Evolutionary conservation across 2,329 filamentous ascomycete species (phyloP).

Genomic region (Apiospora rasikravindrae): DNA sequence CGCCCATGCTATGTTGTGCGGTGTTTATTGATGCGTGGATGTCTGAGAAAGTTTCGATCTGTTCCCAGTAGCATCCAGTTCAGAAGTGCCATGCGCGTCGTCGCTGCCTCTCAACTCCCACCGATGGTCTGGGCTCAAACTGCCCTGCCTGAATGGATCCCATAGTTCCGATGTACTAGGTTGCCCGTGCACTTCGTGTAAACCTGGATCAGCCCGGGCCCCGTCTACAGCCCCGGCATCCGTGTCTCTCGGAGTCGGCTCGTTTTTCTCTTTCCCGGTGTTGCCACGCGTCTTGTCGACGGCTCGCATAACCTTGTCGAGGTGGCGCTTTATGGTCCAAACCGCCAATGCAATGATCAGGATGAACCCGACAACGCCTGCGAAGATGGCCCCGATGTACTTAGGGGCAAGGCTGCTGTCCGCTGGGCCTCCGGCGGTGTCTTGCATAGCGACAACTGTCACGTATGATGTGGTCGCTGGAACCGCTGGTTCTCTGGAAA

Average conservation of each 20-base stretch:
- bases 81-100: not conserved
- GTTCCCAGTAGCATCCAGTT: not conserved
- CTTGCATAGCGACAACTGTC: not conserved
- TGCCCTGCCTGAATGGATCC: too few relatives aligned
- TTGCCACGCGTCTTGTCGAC: not conserved
- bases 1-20: not conserved
- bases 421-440: not conserved
- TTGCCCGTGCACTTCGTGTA: not conserved
- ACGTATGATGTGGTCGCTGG: not conserved
- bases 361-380: not conserved
- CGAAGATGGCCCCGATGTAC: not conserved
- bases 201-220: too few relatives aligned
- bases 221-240: not conserved
- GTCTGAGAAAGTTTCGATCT: not conserved
- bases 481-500: not conserved
- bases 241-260: not conserved
- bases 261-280: not conserved
- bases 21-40: not conserved
- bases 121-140: not conserved
- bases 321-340: not conserved
- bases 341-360: not conserved
- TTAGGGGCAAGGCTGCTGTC: not conserved
- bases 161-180: not conserved
- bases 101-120: not conserved
- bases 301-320: not conserved